A percentile compares a stretch with the other conserved stretches of the same genome.
Evolutionary conservation across 805 yeast species (phyloP).

Genomic region (Ogataea siamensis): DNA sequence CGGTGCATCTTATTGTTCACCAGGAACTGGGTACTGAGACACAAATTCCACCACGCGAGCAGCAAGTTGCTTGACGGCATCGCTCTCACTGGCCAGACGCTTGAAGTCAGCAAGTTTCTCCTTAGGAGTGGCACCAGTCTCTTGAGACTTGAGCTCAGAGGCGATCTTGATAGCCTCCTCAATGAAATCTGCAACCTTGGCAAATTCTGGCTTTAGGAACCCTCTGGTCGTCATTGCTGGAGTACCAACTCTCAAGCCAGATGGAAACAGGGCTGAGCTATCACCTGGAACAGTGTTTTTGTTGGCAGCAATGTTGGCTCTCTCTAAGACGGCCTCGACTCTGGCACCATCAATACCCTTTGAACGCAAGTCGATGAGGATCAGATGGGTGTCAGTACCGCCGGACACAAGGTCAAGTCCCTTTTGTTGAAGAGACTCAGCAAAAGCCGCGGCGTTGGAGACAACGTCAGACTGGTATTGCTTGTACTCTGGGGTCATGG

Average conservation of each 20-base stretch:
- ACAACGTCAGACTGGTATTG: conserved; percentile 82
- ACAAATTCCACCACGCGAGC: conserved; percentile 73
- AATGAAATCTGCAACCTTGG: conserved; percentile 74
- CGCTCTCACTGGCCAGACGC: conserved; percentile 60
- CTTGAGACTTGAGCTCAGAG: conserved; percentile 54
- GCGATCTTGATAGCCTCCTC: conserved; percentile 76
- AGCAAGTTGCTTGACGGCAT: conserved; percentile 58
- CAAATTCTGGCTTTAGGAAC: conserved; percentile 73
- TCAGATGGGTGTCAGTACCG: conserved; percentile 95
- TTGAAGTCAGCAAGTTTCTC: conserved; percentile 68
- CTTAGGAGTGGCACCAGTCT: conserved; percentile 56
- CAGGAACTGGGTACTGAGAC: conserved; percentile 81
- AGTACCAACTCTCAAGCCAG: conserved; percentile 95
- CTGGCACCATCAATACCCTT: conserved; percentile 93
- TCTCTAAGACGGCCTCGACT: conserved; percentile 85
- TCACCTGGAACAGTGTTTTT: conserved; percentile 97
- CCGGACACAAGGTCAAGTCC: conserved; percentile 82
- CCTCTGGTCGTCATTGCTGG: conserved; percentile 99
- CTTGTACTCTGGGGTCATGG: conserved; percentile 82
- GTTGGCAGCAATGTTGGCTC: conserved; percentile 89
- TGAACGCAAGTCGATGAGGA: conserved; percentile 77
- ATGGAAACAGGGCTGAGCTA: conserved; percentile 91
- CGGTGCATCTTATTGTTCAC: conserved; percentile 48
- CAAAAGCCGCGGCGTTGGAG: conserved; percentile 76
- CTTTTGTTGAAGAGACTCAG: conserved; percentile 56